Base-by-base conservation (phyloP, 1,139 yeast species). In the Entelexis paramagnoliae region DNA sequence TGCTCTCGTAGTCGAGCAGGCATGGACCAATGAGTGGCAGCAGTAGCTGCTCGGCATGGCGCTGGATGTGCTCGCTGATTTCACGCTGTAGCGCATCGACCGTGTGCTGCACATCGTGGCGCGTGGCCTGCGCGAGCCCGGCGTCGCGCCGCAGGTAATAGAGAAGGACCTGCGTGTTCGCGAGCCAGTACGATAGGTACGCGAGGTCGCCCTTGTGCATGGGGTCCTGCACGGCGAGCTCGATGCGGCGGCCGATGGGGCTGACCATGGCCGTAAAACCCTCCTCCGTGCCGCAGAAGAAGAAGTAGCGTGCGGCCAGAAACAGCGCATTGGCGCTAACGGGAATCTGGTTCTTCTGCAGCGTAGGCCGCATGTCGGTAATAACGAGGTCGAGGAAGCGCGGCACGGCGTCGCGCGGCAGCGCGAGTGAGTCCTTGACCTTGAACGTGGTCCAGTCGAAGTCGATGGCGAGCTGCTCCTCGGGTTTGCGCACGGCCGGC, bases 281-380 rank as follows among this genome's bases (percentile, higher is more conserved):
- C 36, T 68, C 70, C 1, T 63, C 59, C 28, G 63, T 63, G 32
- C 72, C 71, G 22, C 57, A 54, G 53, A 68, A 68, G 51, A 67
- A 69, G 10, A 72, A 73, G 54, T 69, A 72, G 24, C 76, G 62
- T 3, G 70, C 65, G 22, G 70, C 65, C 43, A 72, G 59, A 53
- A 71, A 72, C 4, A 72, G 52, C 49, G 71, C 64, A 55, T 72
- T 71, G 3, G 76, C 75, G 1, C 75, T 72, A 17, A 68, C 63
- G 0, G 75, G 73, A 52, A 65, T 64, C 56, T 70, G 73, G 10
- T 62, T 55, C 26, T 62, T 62, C 20, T 68, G 62, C 35, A 75
- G 59, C 46, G 66, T 66, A 2, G 75, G 74, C 46, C 59, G 62
- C 59, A 68, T 62, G 16, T 68, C 61, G 9, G 69, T 59, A 38